Evolutionary conservation across 129 eudicot genomes (phyloP).

Genomic region (Tagetes patula): DNA sequence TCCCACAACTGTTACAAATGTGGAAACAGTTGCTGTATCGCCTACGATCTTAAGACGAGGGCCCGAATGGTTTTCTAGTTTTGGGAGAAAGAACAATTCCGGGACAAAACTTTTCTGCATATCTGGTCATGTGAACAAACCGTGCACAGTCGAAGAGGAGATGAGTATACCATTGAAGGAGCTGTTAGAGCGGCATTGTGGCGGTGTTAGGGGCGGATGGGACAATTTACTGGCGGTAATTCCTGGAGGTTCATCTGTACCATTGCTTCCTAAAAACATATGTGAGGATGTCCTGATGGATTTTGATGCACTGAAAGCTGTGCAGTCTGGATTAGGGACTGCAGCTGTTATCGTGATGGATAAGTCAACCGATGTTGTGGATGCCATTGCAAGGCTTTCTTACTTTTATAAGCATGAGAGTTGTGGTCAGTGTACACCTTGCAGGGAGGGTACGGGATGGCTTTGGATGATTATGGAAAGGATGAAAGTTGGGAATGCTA

Average conservation of each 20-base stretch:
- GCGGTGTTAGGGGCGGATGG: conserved; percentile 97
- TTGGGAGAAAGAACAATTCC: conserved; percentile 85
- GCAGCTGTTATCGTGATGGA: conserved; percentile 98
- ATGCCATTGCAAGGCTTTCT: conserved; percentile 85
- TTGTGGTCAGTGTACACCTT: conserved; percentile 97
- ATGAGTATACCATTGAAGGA: conserved; percentile 95
- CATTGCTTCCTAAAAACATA: conserved; percentile 64
- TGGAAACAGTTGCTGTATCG: conserved; percentile 94
- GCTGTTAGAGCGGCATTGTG: conserved; percentile 86
- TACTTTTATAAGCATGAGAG: conserved; percentile 95
- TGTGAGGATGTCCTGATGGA: conserved; percentile 94
- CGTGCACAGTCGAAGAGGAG: conserved; percentile 95
- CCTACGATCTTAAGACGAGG: conserved; percentile 90
- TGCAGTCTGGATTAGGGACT: conserved; percentile 86
- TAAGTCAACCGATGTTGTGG: conserved; percentile 88
- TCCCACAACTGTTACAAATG: conserved; percentile 93
- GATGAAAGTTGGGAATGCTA: conserved; percentile 91
- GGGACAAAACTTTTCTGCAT: conserved; percentile 86
- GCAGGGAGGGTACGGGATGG: conserved; percentile 99
- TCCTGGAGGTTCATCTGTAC: conserved; percentile 93
- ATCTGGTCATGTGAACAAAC: conserved; percentile 95
- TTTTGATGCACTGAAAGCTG: conserved; percentile 91
- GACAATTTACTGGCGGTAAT: conserved; percentile 84
- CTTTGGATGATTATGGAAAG: conserved; percentile 98
- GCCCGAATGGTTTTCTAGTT: conserved; percentile 95